phyloP scores from a whole-genome alignment of 148 eudicot species.

The Chenopodium suecicum region DNA sequence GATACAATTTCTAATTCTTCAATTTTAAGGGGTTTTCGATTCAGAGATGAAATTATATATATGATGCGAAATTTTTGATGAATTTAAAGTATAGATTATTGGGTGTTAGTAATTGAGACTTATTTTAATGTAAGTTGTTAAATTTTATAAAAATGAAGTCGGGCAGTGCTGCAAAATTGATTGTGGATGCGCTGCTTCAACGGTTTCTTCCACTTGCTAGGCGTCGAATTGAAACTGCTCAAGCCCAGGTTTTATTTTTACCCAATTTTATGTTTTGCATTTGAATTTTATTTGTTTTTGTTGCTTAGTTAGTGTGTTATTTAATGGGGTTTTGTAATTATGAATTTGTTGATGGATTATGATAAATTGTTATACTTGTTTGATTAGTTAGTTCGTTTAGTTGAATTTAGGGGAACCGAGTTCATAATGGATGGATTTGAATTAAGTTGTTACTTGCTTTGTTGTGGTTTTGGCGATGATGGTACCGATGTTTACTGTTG shows the following conservation, averaged over 20 bases:
- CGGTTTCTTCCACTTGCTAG: slow-evolving; percentile 97
- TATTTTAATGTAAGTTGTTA: neutral
- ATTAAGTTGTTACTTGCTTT: neutral
- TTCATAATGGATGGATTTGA: neutral
- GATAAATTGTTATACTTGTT: neutral
- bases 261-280: neutral
- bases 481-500: neutral
- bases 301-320: too few species aligned
- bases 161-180: slow-evolving; percentile 88
- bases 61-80: neutral
- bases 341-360: neutral
- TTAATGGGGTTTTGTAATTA: too few species aligned
- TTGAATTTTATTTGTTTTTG: neutral
- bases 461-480: neutral
- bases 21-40: neutral
- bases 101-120: neutral
- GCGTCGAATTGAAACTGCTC: slow-evolving; percentile 98
- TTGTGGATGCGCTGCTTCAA: slow-evolving; percentile 91
- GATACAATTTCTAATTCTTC: too few species aligned
- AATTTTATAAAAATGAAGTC: slow-evolving; percentile 58
- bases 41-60: neutral
- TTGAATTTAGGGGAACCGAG: neutral
- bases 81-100: neutral
- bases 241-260: slow-evolving; percentile 61
- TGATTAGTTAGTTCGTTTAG: neutral